Conservation (phyloP, 768 basidiomycete species). For the Suillus brevipes region DNA sequence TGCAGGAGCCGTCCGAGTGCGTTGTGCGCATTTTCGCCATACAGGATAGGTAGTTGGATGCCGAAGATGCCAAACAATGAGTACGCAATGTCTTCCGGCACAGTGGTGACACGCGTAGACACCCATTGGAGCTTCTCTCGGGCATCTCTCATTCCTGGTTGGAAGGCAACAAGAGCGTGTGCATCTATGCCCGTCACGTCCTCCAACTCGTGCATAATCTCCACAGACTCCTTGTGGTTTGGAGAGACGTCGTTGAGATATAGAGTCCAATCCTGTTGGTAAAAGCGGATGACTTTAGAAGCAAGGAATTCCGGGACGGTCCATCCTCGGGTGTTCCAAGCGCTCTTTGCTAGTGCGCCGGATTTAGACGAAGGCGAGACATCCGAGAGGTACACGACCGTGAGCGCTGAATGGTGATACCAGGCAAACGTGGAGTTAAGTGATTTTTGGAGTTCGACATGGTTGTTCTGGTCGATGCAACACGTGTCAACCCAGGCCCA, state of each 20-base stretch:
- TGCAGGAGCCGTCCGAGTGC: background rate
- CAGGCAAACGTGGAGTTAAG: background rate
- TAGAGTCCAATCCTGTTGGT: background rate
- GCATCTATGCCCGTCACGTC: background rate
- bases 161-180: background rate
- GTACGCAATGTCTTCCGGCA: background rate
- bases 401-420: background rate
- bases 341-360: background rate
- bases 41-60: background rate
- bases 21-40: background rate
- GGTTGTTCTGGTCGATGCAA: background rate
- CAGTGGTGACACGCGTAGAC: background rate
- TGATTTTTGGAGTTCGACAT: background rate
- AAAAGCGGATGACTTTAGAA: background rate
- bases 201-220: background rate
- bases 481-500: background rate
- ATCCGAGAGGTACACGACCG: background rate
- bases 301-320: background rate
- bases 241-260: background rate
- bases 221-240: background rate
- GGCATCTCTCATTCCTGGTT: background rate
- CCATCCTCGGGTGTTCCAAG: background rate
- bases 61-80: background rate
- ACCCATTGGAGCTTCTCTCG: background rate
- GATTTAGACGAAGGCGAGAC: background rate